Evolutionary conservation across 768 basidiomycete genomes (phyloP).

Genomic region (Coprinellus micaceus): DNA sequence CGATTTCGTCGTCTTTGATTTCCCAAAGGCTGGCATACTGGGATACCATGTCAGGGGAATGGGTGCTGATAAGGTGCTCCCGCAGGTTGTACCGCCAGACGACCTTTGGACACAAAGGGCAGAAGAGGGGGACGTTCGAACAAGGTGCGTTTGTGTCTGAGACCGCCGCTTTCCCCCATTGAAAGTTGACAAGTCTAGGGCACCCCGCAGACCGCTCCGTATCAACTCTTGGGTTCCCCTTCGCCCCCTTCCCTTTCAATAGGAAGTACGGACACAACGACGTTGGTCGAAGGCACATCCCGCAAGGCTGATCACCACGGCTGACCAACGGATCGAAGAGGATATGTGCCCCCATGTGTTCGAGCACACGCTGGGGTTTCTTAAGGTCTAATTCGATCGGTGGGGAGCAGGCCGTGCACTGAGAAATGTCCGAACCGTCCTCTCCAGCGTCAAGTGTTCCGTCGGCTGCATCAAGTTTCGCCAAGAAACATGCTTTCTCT

Average conservation of each 20-base stretch:
- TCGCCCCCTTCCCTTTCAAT: neutral
- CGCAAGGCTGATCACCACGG: neutral
- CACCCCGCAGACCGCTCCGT: neutral
- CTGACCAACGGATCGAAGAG: neutral
- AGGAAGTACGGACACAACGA: neutral
- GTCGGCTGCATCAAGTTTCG: neutral
- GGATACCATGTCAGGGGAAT: neutral
- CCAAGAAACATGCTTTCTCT: neutral
- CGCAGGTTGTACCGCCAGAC: neutral
- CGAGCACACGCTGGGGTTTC: neutral
- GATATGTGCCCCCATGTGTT: neutral
- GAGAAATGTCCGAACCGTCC: neutral
- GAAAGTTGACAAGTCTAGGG: neutral
- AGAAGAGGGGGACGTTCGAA: neutral
- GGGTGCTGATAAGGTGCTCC: neutral
- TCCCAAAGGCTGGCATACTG: neutral
- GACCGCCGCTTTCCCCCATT: neutral
- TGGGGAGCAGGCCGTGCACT: neutral
- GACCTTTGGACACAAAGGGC: neutral
- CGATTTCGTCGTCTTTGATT: neutral
- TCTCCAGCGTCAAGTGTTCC: neutral
- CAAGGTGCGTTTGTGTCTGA: neutral
- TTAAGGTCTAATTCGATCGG: neutral
- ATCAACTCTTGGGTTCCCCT: neutral
- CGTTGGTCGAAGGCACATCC: neutral